These are phyloP conservation scores for Shiraia sp. DNA, from an alignment of 2,329 filamentous ascomycete species.

Conservation along the genomic window DNA sequence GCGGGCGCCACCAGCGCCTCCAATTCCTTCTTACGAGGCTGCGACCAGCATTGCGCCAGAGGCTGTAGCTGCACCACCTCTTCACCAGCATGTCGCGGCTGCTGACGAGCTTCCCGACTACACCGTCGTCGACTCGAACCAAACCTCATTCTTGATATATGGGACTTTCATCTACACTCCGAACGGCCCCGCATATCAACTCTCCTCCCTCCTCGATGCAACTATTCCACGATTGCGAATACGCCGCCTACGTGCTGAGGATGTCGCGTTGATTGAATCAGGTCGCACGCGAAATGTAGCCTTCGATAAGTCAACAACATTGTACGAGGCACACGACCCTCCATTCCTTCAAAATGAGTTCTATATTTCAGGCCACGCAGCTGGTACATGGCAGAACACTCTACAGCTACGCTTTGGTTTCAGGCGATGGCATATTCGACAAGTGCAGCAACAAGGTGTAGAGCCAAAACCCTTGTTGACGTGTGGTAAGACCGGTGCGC, in stretches of 20 bases:
- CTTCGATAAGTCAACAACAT: slow-evolving; percentile 17
- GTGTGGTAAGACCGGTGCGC: slow-evolving; percentile 23
- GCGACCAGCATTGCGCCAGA: slow-evolving; percentile 5
- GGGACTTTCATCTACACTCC: slow-evolving; percentile 32
- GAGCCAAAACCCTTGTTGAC: slow-evolving; percentile 19
- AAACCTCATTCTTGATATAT: slow-evolving; percentile 27
- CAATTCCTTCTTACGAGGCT: slow-evolving; percentile 25
- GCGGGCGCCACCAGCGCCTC: not conserved
- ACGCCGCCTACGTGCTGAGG: slow-evolving; percentile 22
- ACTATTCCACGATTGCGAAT: slow-evolving; percentile 23
- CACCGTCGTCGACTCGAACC: slow-evolving; percentile 22
- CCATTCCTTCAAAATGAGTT: slow-evolving; percentile 26
- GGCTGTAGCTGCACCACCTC: not conserved
- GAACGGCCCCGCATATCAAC: slow-evolving; percentile 27
- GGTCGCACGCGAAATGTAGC: slow-evolving; percentile 15
- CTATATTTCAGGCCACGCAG: slow-evolving; percentile 20
- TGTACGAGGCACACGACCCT: slow-evolving; percentile 33
- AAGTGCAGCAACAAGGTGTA: slow-evolving; percentile 15
- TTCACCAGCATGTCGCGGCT: not conserved
- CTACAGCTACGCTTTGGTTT: slow-evolving; percentile 22
- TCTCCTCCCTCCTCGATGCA: slow-evolving; percentile 29
- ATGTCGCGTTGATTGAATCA: slow-evolving; percentile 18
- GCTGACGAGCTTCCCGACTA: slow-evolving; percentile 19
- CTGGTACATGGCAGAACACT: slow-evolving; percentile 17
- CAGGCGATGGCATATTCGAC: slow-evolving; percentile 22